These are phyloP conservation scores for Mycosphaerella arachidis DNA, from an alignment of 2,329 filamentous ascomycete genomes.

Conservation along the genomic window DNA sequence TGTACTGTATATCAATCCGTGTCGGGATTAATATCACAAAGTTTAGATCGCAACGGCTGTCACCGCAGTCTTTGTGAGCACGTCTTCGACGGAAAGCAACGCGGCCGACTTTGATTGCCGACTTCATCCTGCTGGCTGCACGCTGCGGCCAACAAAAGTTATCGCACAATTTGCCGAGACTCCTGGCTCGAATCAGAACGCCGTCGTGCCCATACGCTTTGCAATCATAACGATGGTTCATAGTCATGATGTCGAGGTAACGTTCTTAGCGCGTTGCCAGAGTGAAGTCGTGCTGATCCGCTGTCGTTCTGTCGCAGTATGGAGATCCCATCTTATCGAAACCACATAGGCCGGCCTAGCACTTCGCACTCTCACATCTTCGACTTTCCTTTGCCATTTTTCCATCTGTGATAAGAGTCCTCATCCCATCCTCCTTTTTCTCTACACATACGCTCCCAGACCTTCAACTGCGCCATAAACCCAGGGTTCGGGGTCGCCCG, in stretches of 20 bases:
- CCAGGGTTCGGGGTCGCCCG: conserved; percentile 81
- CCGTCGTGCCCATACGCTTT: neutral
- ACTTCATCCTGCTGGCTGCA: neutral
- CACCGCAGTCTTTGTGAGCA: too few species aligned
- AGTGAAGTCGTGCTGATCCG: neutral
- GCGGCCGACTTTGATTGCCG: neutral
- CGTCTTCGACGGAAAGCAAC: neutral
- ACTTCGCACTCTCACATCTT: neutral
- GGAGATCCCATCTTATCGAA: neutral
- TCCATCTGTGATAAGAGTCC: conserved; percentile 4
- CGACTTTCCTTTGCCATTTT: neutral
- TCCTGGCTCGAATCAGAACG: neutral
- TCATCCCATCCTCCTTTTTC: conserved; percentile 20
- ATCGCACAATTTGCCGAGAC: neutral
- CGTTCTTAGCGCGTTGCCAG: neutral
- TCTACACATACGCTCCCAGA: conserved; percentile 72
- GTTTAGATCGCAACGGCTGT: neutral
- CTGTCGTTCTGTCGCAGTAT: neutral
- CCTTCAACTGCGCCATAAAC: conserved; percentile 78
- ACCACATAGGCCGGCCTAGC: too few species aligned
- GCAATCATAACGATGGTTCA: neutral
- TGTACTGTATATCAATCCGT: neutral
- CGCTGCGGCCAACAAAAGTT: too few species aligned
- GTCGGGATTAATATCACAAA: neutral
- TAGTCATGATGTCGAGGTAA: neutral